Percentiles rank a stretch among this genome's conserved stretches.
phyloP scores from a whole-genome alignment of 192 early-diverging fungal genomes.

The Chytriomyces sp. region DNA sequence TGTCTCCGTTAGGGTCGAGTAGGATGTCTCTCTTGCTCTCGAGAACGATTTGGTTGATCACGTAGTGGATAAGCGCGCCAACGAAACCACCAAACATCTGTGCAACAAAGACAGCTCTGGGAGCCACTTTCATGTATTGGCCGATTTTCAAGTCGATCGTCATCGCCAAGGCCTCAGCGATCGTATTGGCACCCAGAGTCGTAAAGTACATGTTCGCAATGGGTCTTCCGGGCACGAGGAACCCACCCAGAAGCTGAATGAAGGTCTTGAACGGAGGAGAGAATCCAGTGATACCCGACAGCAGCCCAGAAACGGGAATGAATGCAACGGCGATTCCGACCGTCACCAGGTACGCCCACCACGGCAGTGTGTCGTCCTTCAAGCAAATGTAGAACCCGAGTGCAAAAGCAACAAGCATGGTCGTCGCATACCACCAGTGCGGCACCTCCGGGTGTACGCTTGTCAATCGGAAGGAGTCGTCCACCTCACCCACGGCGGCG shows the following conservation, averaged over 20 bases:
- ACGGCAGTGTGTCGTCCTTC: background rate
- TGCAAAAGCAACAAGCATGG: background rate
- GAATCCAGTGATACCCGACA: background rate
- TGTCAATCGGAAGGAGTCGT: constrained; percentile 5
- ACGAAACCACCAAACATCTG: constrained; percentile 69
- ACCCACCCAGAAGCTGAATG: constrained; percentile 16
- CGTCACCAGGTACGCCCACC: constrained; percentile 4
- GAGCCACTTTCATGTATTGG: constrained; percentile 76
- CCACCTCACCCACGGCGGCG: no score
- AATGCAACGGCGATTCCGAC: background rate
- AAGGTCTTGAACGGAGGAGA: background rate
- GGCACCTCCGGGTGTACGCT: constrained; percentile 4
- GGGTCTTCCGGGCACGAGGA: constrained; percentile 53
- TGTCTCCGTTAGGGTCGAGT: constrained; percentile 43
- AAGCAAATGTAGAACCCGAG: constrained; percentile 1
- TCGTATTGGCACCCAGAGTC: constrained; percentile 62
- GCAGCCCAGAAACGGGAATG: background rate
- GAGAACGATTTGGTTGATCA: constrained; percentile 10
- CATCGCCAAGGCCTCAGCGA: constrained; percentile 63
- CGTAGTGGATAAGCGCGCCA: constrained; percentile 40
- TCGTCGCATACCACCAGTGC: background rate
- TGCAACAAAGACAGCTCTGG: constrained; percentile 71
- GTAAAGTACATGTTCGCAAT: constrained; percentile 74
- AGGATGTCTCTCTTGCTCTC: constrained; percentile 12
- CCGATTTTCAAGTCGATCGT: constrained; percentile 61